phyloP scores from a whole-genome alignment of 345 rosid species.

The Combretum micranthum region DNA sequence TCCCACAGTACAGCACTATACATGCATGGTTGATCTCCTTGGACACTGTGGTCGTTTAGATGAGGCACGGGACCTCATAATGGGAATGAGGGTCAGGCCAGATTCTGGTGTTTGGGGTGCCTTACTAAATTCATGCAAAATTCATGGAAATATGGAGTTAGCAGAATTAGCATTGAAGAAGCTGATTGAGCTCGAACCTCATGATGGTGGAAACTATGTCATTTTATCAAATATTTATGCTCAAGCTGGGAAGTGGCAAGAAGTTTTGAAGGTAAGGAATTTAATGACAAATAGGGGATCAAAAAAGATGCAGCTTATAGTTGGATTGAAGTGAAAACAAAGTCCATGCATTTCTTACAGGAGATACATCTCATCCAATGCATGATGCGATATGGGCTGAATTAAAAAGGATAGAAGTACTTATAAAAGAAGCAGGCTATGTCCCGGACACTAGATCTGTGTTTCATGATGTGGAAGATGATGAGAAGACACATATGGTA shows the following conservation, averaged over 20 bases:
- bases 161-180: slow-evolving; percentile 29
- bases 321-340: slow-evolving; percentile 34
- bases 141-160: slow-evolving; percentile 24
- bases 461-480: slow-evolving; percentile 34
- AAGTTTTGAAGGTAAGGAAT: slow-evolving; percentile 23
- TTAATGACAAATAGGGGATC: slow-evolving; percentile 23
- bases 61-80: slow-evolving; percentile 29
- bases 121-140: slow-evolving; percentile 27
- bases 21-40: slow-evolving; percentile 37
- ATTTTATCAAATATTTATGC: slow-evolving; percentile 31
- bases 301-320: slow-evolving; percentile 33
- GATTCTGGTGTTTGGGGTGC: slow-evolving; percentile 38
- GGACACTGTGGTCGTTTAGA: slow-evolving; percentile 26
- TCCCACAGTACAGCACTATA: slow-evolving; percentile 30
- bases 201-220: slow-evolving; percentile 27
- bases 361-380: slow-evolving; percentile 30
- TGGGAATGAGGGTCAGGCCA: slow-evolving; percentile 24
- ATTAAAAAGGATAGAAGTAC: slow-evolving; percentile 25
- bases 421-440: slow-evolving; percentile 30
- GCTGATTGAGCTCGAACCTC: slow-evolving; percentile 28
- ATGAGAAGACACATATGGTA: slow-evolving; percentile 26
- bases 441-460: slow-evolving; percentile 25
- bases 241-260: slow-evolving; percentile 27
- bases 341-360: slow-evolving; percentile 30
- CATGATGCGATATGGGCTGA: slow-evolving; percentile 22